Evolutionary conservation across 495 filamentous ascomycete species (phyloP).

Genomic region (Hyphodiscus hymeniophilus): DNA sequence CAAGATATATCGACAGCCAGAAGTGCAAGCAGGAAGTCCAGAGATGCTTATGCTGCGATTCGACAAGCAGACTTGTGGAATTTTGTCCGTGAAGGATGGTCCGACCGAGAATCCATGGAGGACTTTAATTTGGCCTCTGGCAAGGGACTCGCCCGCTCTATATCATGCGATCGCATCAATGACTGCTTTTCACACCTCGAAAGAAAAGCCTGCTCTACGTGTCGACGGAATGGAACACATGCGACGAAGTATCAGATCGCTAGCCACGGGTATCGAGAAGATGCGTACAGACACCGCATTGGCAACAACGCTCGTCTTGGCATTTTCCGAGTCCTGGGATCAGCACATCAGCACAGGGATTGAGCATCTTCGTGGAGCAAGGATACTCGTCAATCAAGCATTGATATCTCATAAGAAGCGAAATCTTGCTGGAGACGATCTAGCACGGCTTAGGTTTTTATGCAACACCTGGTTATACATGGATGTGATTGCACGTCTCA

Average conservation of each 20-base stretch:
- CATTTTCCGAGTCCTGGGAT: constrained; percentile 75
- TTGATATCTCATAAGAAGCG: constrained; percentile 26
- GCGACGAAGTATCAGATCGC: constrained; percentile 51
- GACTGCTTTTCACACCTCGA: constrained; percentile 67
- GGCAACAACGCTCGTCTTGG: constrained; percentile 65
- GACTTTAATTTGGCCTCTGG: constrained; percentile 65
- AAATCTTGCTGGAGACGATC: constrained; percentile 29
- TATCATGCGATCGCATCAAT: constrained; percentile 69
- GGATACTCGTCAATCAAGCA: constrained; percentile 52
- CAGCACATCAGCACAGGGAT: constrained; percentile 68
- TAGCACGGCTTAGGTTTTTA: constrained; percentile 56
- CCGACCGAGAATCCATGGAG: constrained; percentile 71
- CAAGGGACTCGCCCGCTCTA: constrained; percentile 56
- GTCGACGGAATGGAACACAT: constrained; percentile 67
- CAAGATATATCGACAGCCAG: constrained; percentile 37
- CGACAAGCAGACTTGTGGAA: constrained; percentile 65
- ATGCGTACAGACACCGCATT: constrained; percentile 61
- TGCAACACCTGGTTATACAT: constrained; percentile 78
- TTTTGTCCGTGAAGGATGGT: constrained; percentile 69
- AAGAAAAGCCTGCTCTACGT: constrained; percentile 46
- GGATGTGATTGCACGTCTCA: constrained; percentile 72
- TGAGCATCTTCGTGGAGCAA: constrained; percentile 63
- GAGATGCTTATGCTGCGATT: constrained; percentile 64
- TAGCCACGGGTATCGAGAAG: constrained; percentile 49
- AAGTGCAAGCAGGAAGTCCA: constrained; percentile 38